A percentile compares a stretch with the other conserved stretches of the same genome.
phyloP scores from a whole-genome alignment of 2,329 filamentous ascomycete genomes.

The Colletotrichum sp. region DNA sequence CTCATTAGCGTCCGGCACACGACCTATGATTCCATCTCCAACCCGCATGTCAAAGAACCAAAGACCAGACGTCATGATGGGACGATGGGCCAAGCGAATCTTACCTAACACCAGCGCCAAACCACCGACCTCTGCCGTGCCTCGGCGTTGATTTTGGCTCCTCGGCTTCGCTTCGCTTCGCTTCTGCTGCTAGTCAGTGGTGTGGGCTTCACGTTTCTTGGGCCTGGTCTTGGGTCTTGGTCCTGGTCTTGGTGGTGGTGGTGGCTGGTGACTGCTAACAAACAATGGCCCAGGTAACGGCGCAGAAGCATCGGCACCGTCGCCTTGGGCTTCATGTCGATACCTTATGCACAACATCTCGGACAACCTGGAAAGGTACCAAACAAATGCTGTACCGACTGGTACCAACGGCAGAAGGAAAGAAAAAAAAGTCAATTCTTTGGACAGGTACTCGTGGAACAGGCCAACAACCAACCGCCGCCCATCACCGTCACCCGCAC shows the following conservation, averaged over 20 bases:
- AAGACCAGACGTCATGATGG: constrained; percentile 13
- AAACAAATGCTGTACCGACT: neutral
- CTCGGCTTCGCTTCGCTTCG: neutral
- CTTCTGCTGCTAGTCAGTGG: neutral
- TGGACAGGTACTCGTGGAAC: neutral
- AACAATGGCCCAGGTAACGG: neutral
- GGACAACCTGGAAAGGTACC: neutral
- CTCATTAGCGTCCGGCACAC: neutral
- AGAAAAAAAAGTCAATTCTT: neutral
- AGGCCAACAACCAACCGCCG: neutral
- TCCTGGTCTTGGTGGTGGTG: neutral
- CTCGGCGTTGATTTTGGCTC: neutral
- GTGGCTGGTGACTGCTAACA: neutral
- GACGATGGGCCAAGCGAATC: neutral
- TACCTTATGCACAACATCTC: constrained; percentile 12
- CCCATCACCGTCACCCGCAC: neutral
- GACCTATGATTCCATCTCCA: neutral
- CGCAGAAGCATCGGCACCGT: neutral
- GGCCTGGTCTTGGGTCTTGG: neutral
- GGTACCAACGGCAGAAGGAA: neutral
- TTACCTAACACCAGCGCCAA: constrained; percentile 1
- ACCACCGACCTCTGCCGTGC: neutral
- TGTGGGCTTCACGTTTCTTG: neutral
- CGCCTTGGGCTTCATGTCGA: neutral
- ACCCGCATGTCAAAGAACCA: neutral